These are phyloP conservation scores for Phytopythium kandeliae DNA, from an alignment of 352 stramenopile species.

Conservation along the genomic window DNA sequence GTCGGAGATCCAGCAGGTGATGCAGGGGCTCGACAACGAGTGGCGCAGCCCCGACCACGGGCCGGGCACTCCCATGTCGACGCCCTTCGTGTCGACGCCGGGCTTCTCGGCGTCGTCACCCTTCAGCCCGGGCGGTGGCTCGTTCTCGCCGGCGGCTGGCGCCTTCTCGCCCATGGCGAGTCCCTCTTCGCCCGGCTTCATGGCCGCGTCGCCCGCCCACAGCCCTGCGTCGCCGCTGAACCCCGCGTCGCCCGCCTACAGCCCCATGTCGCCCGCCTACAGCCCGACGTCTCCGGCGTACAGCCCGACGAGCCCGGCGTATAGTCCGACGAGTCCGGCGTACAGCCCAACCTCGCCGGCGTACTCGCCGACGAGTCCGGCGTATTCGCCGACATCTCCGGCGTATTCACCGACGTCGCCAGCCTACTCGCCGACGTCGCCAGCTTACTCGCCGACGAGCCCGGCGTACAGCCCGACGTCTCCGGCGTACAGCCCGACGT, in stretches of 20 bases:
- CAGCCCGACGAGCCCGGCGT: conserved; percentile 75
- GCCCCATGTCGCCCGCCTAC: conserved; percentile 87
- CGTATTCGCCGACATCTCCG: conserved; percentile 74
- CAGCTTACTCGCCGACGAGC: conserved; percentile 82
- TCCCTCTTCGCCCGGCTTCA: conserved; percentile 69
- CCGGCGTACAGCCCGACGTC: conserved; percentile 88
- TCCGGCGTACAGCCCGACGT: conserved; percentile 52
- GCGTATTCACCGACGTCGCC: conserved; percentile 74
- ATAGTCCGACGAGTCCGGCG: conserved; percentile 70
- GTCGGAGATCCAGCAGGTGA: conserved; percentile 89
- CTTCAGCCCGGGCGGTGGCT: conserved; percentile 76
- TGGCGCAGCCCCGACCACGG: conserved; percentile 81
- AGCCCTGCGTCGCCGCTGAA: conserved; percentile 68
- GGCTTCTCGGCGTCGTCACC: conserved; percentile 87
- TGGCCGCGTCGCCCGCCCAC: conserved; percentile 65
- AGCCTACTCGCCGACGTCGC: conserved; percentile 70
- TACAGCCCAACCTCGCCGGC: conserved; percentile 70
- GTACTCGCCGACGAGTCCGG: conserved; percentile 55
- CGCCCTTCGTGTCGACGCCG: conserved; percentile 77
- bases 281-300: conserved; percentile 69
- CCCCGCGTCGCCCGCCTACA: conserved; percentile 86
- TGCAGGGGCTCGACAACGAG: conserved; percentile 90
- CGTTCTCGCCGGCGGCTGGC: conserved; percentile 86
- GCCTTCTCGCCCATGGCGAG: conserved; percentile 84
- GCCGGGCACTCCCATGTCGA: conserved; percentile 78